Conservation (phyloP, 2,329 filamentous ascomycete species). For the Beauveria bassiana region DNA sequence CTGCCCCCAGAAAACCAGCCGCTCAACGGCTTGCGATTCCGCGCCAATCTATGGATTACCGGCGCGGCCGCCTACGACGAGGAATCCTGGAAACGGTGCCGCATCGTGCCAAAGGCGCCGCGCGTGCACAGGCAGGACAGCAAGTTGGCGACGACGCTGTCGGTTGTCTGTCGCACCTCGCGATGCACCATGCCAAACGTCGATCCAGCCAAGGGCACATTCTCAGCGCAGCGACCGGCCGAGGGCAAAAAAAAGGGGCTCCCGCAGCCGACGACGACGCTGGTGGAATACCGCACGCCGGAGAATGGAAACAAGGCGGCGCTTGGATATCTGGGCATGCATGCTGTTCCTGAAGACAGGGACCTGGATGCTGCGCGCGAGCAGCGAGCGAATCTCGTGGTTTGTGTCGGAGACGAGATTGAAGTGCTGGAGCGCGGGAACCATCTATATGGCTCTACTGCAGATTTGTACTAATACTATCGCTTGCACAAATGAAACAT, state of each 20-base stretch:
- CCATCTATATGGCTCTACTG: conserved; percentile 22
- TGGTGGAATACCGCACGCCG: conserved; percentile 17
- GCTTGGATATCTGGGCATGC: conserved; percentile 23
- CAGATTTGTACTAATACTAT: conserved; percentile 17
- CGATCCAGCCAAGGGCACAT: conserved; percentile 9
- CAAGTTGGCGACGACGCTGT: conserved; percentile 9
- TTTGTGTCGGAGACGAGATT: conserved; percentile 22
- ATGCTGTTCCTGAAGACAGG: conserved; percentile 21
- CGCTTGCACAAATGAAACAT: background rate
- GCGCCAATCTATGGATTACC: conserved; percentile 16
- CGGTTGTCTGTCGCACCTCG: conserved; percentile 15
- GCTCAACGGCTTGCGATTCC: conserved; percentile 16
- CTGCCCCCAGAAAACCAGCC: conserved; percentile 14
- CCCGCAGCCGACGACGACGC: conserved; percentile 21
- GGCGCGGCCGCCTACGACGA: conserved; percentile 14
- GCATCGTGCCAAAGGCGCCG: conserved; percentile 4
- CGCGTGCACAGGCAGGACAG: background rate
- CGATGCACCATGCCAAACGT: conserved; percentile 17
- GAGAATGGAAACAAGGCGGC: conserved; percentile 20
- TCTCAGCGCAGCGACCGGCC: conserved; percentile 4
- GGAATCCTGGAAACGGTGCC: conserved; percentile 15
- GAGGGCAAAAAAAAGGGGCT: conserved; percentile 15
- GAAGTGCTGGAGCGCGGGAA: conserved; percentile 21
- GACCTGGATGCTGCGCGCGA: conserved; percentile 11
- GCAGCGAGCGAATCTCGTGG: conserved; percentile 8